Percentiles rank a stretch among this genome's conserved stretches.
Conservation (phyloP, 2,329 filamentous ascomycete genomes). For the Penicillium brevicompactum region DNA sequence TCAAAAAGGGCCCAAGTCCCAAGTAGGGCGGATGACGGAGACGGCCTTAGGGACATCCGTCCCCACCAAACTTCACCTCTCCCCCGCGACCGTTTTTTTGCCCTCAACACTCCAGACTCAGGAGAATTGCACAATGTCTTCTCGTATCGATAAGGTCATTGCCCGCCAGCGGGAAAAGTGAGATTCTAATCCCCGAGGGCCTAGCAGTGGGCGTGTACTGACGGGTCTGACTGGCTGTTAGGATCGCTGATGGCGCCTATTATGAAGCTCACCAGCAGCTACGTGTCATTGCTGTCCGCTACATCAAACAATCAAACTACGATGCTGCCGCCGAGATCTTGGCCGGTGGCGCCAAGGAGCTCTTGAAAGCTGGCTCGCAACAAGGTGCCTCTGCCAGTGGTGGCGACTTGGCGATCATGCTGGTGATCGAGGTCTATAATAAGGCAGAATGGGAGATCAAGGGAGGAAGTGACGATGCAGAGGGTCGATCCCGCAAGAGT, state of each 20-base stretch:
- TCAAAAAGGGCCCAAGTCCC: not conserved
- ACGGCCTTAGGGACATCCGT: constrained; percentile 9
- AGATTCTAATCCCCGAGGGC: constrained; percentile 10
- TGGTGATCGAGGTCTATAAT: constrained; percentile 87
- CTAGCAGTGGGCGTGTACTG: constrained; percentile 10
- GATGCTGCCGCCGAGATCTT: constrained; percentile 83
- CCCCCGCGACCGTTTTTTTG: constrained; percentile 18
- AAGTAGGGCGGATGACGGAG: constrained; percentile 1
- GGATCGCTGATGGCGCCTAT: constrained; percentile 87
- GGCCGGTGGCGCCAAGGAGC: constrained; percentile 76
- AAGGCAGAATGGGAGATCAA: constrained; percentile 76
- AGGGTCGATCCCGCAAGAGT: constrained; percentile 67
- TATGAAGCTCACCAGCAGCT: constrained; percentile 99
- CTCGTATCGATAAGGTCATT: constrained; percentile 68
- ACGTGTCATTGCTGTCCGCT: constrained; percentile 89
- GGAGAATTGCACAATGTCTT: constrained; percentile 35
- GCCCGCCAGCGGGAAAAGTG: constrained; percentile 77
- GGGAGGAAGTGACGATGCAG: constrained; percentile 52
- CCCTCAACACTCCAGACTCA: not conserved
- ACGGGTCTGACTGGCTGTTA: constrained; percentile 38
- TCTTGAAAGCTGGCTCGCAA: constrained; percentile 64
- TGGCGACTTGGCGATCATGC: constrained; percentile 81
- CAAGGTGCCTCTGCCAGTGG: constrained; percentile 93
- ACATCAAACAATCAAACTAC: constrained; percentile 87
- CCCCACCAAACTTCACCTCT: constrained; percentile 21